phyloP scores from a whole-genome alignment of 78 protist species.

The Tieghemostelium lacteum region DNA sequence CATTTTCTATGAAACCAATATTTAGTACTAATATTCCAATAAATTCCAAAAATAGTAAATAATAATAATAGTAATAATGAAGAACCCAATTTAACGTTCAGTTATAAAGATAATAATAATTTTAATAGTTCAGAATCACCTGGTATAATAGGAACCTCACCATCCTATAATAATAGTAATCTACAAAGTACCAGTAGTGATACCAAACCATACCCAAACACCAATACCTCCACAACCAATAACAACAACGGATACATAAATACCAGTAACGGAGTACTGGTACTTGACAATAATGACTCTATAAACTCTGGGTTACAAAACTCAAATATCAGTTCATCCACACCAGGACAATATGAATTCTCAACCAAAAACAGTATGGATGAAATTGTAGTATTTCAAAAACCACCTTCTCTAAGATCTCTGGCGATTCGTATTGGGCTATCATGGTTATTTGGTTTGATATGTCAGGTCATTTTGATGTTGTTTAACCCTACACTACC shows the following conservation, averaged over 20 bases:
- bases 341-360: constrained; percentile 48
- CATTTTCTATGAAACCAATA: too few relatives aligned
- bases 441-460: constrained; percentile 51
- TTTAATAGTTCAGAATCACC: too few relatives aligned
- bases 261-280: background rate
- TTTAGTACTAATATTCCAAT: too few relatives aligned
- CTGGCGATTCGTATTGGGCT: constrained; percentile 11
- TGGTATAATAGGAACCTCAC: too few relatives aligned
- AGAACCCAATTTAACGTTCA: background rate
- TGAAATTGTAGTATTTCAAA: constrained; percentile 16
- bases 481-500: constrained; percentile 56
- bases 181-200: too few relatives aligned
- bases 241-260: background rate
- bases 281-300: constrained; percentile 64
- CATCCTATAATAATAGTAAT: too few relatives aligned
- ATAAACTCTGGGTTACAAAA: constrained; percentile 31
- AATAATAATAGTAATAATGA: constrained; percentile 6
- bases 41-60: constrained; percentile 23
- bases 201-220: too few relatives aligned
- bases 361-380: constrained; percentile 48
- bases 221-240: background rate
- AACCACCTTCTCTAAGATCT: constrained; percentile 27
- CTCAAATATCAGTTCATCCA: constrained; percentile 35
- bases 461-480: constrained; percentile 35
- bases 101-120: background rate